Conservation (phyloP, 495 filamentous ascomycete genomes). For the Penicillium nucicola region DNA sequence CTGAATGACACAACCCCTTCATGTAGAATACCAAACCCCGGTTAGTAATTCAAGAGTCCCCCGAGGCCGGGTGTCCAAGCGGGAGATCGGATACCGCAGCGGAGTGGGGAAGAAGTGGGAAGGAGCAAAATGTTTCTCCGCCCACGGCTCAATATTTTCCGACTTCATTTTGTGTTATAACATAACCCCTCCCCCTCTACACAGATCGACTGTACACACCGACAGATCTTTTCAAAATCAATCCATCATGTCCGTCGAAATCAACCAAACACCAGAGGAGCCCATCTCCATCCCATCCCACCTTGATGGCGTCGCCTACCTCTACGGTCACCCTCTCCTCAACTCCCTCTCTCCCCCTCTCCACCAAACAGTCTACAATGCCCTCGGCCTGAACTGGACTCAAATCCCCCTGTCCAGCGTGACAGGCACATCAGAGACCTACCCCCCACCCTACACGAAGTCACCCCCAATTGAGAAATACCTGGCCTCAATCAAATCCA, state of each 20-base stretch:
- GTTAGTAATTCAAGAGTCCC: no score
- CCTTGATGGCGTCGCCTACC: conserved; percentile 40
- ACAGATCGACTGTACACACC: not conserved
- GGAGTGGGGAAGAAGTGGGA: not conserved
- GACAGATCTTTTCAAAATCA: not conserved
- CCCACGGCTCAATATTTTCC: conserved; percentile 5
- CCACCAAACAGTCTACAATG: conserved; percentile 61
- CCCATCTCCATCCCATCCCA: conserved; percentile 35
- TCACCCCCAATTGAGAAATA: conserved; percentile 47
- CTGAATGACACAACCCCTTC: no score
- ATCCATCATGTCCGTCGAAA: conserved; percentile 19
- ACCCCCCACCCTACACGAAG: conserved; percentile 35
- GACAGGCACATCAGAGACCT: conserved; percentile 30
- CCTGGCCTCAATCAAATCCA: conserved; percentile 42
- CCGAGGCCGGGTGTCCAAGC: no score
- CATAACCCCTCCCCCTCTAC: not conserved
- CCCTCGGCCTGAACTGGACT: conserved; percentile 56
- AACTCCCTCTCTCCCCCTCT: conserved; percentile 72
- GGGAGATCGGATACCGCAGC: no score
- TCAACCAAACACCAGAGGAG: conserved; percentile 28
- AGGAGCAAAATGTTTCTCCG: conserved; percentile 30
- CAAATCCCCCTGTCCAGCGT: conserved; percentile 52
- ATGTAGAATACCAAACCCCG: not conserved
- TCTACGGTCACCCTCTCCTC: conserved; percentile 53
- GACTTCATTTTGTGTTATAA: not conserved